These are phyloP conservation scores for Gnaphalium uliginosum DNA, from an alignment of 129 eudicot species.

Conservation along the genomic window DNA sequence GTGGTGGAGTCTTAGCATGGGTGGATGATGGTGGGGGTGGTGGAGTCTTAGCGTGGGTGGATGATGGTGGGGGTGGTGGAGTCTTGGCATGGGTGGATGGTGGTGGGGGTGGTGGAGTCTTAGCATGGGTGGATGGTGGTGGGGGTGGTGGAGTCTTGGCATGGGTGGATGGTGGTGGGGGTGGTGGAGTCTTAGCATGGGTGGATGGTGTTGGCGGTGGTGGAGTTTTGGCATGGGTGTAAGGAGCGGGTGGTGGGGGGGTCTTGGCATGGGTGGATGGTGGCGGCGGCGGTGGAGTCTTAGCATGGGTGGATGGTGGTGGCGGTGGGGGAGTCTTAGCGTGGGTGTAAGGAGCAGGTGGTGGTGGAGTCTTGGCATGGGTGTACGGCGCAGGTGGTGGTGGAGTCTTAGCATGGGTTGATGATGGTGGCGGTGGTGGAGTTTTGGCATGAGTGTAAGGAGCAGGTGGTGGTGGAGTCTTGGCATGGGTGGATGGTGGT, in stretches of 20 bases:
- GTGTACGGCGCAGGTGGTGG: neutral
- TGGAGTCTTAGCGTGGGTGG: neutral
- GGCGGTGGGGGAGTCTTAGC: neutral
- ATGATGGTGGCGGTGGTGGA: neutral
- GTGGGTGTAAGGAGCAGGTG: neutral
- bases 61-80: slow-evolving; percentile 1
- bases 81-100: neutral
- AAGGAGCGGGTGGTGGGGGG: neutral
- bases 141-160: neutral
- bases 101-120: slow-evolving; percentile 20
- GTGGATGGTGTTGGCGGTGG: neutral
- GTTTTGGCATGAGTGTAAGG: neutral
- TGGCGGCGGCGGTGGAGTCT: neutral
- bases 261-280: neutral
- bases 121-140: neutral
- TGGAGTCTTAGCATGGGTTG: neutral
- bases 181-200: neutral
- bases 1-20: neutral
- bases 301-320: neutral
- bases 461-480: neutral
- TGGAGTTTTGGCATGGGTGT: neutral
- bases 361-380: neutral
- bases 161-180: neutral
- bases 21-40: slow-evolving; percentile 1
- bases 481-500: neutral